A percentile compares a stretch with the other conserved stretches of the same genome.
Conservation (phyloP, 2,329 filamentous ascomycete species). For the Herpotrichia juniperi region DNA sequence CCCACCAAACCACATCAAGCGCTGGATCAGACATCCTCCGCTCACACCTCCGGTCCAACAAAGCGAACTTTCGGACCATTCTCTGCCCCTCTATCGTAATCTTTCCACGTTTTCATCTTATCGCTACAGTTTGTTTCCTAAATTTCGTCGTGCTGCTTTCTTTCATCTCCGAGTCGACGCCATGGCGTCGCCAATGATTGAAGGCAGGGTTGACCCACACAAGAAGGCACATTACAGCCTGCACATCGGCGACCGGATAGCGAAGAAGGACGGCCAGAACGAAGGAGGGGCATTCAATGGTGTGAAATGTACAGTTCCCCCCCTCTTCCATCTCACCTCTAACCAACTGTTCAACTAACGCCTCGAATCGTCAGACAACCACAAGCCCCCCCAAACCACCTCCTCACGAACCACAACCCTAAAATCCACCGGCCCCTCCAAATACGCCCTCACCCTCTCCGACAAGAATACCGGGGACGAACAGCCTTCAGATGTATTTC, state of each 20-base stretch:
- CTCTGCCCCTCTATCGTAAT: background rate
- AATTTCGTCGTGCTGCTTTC: no score
- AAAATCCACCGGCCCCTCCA: constrained; percentile 27
- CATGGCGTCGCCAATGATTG: constrained; percentile 47
- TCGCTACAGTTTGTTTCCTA: background rate
- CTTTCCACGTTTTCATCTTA: background rate
- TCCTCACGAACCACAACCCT: constrained; percentile 35
- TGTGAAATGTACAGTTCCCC: constrained; percentile 39
- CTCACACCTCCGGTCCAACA: no score
- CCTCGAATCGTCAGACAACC: constrained; percentile 51
- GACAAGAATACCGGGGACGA: constrained; percentile 29
- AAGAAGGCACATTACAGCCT: constrained; percentile 47
- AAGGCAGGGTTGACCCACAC: constrained; percentile 44
- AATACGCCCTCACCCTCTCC: constrained; percentile 36
- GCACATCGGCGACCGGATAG: constrained; percentile 42
- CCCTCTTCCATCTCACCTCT: constrained; percentile 2
- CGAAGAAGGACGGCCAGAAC: constrained; percentile 21
- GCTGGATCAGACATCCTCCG: background rate
- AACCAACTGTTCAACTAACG: background rate
- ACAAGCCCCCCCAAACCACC: constrained; percentile 48
- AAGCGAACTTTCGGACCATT: no score
- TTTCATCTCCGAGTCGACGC: background rate
- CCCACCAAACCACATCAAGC: background rate
- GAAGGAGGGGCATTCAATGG: constrained; percentile 29
- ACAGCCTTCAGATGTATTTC: constrained; percentile 40